These are phyloP conservation scores for Geranomyces michiganensis DNA, from an alignment of 192 early-diverging fungal genomes.

Conservation along the genomic window DNA sequence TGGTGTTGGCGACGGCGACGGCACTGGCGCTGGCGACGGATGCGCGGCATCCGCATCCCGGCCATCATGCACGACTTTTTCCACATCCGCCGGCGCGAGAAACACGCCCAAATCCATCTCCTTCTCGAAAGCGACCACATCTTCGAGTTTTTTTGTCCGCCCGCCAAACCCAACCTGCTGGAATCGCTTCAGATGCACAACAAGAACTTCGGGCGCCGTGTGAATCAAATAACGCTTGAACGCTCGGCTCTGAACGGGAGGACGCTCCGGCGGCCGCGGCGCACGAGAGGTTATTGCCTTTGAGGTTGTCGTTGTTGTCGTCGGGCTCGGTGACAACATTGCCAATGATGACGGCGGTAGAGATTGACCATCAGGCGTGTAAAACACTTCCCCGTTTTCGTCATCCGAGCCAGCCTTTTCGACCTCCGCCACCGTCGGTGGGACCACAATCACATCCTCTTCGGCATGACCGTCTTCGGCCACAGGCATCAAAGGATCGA, in stretches of 20 bases:
- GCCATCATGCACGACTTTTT: conserved; percentile 15
- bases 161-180: conserved; percentile 32
- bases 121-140: conserved; percentile 45
- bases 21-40: not conserved
- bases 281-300: too few relatives aligned
- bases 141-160: conserved; percentile 43
- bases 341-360: too few relatives aligned
- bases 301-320: not conserved
- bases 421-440: too few relatives aligned
- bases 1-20: not conserved
- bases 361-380: not conserved
- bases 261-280: not conserved
- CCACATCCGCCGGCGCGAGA: conserved; percentile 36
- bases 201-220: conserved; percentile 41
- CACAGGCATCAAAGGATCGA: too few relatives aligned
- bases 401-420: too few relatives aligned
- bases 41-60: not conserved
- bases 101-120: conserved; percentile 40
- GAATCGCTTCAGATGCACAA: conserved; percentile 54
- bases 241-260: conserved; percentile 31
- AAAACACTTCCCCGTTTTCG: not conserved
- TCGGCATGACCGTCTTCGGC: too few relatives aligned
- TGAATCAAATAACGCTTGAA: conserved; percentile 54
- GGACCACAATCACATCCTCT: too few relatives aligned
- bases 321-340: not conserved